Percentiles rank a stretch among this genome's conserved stretches.
Conservation (phyloP, 202 grass and related monocot genomes). For the Bolboschoenoplectus hybrid region DNA sequence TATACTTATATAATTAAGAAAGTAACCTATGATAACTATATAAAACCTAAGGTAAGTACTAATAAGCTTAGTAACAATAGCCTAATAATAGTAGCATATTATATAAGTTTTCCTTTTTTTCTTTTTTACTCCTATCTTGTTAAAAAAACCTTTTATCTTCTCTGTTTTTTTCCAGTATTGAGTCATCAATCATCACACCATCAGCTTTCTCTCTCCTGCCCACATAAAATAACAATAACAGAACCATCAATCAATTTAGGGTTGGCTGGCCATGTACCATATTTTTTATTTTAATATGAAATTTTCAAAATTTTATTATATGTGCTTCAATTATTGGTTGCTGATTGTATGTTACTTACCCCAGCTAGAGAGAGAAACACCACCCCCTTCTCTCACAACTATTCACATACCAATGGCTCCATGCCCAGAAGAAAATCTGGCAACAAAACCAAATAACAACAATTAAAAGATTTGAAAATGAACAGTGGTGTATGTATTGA, state of each 20-base stretch:
- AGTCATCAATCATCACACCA: slow-evolving; percentile 46
- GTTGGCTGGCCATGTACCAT: slow-evolving; percentile 15
- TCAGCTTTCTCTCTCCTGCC: slow-evolving; percentile 39
- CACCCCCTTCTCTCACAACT: slow-evolving; percentile 7
- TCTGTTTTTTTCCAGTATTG: slow-evolving; percentile 33
- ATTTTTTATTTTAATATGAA: slow-evolving; percentile 36
- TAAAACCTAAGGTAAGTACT: slow-evolving; percentile 43
- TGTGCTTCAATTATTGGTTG: slow-evolving; percentile 36
- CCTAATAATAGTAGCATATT: slow-evolving; percentile 42
- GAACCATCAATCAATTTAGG: slow-evolving; percentile 34
- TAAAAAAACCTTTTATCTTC: slow-evolving; percentile 33
- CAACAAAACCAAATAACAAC: slow-evolving; percentile 22
- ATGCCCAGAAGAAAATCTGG: slow-evolving; percentile 68
- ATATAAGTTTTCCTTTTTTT: slow-evolving; percentile 36
- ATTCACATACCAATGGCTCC: slow-evolving; percentile 79
- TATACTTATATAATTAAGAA: slow-evolving; percentile 37
- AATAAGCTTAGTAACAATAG: slow-evolving; percentile 33
- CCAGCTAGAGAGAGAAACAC: slow-evolving; percentile 36
- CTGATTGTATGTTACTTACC: slow-evolving; percentile 40
- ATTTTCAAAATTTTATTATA: not conserved
- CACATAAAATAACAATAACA: slow-evolving; percentile 40
- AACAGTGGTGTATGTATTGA: not conserved
- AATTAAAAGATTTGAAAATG: slow-evolving; percentile 24
- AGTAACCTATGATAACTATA: slow-evolving; percentile 45
- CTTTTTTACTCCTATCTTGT: slow-evolving; percentile 39